A percentile compares a stretch with the other conserved stretches of the same genome.
Evolutionary conservation across 306 rosid genomes (phyloP).

Genomic region (Glycyrrhiza uralensis): DNA sequence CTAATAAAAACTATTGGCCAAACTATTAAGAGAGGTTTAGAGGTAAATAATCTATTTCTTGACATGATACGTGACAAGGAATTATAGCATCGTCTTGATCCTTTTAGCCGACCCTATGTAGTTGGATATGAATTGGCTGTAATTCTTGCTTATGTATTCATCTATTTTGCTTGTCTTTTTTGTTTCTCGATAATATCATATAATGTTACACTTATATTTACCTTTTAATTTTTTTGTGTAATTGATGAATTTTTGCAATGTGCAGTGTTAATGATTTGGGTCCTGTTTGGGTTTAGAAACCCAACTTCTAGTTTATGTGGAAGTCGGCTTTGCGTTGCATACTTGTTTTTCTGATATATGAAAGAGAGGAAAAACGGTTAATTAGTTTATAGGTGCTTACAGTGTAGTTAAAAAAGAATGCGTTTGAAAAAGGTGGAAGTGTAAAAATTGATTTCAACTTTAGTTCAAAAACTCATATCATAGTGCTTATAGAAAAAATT

Average conservation of each 20-base stretch:
- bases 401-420: no score
- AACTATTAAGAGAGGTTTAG: background rate
- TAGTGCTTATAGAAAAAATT: no score
- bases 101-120: background rate
- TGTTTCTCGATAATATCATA: conserved; percentile 9
- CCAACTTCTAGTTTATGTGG: no score
- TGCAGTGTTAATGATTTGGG: background rate
- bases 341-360: no score
- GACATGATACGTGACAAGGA: background rate
- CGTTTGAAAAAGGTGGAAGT: no score
- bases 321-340: no score
- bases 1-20: background rate
- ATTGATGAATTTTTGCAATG: background rate
- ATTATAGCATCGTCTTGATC: background rate
- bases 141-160: background rate
- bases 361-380: no score
- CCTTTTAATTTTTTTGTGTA: background rate
- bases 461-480: no score
- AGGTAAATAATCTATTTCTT: background rate
- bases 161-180: background rate
- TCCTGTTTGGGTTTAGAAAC: no score
- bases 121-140: background rate
- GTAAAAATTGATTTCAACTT: no score
- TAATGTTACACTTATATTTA: background rate
- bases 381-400: no score